A percentile compares a stretch with the other conserved stretches of the same genome.
These are phyloP conservation scores for Ophiocordyceps unilateralis DNA, from an alignment of 2,329 filamentous ascomycete species.

Conservation along the genomic window DNA sequence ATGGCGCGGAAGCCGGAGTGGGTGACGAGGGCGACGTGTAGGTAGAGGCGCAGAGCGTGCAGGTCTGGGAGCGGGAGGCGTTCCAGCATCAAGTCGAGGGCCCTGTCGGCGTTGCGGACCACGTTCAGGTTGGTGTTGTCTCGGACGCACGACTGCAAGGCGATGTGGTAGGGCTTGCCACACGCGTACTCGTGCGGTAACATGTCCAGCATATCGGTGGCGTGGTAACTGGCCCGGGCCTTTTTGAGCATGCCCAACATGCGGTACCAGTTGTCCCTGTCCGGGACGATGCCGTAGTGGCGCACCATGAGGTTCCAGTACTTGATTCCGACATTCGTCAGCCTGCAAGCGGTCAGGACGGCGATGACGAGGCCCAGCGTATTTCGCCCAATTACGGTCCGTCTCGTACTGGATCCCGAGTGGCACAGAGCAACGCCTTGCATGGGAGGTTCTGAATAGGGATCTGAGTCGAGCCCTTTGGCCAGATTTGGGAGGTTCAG, in stretches of 20 bases:
- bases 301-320: slow-evolving; percentile 67
- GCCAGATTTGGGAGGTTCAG: slow-evolving; percentile 51
- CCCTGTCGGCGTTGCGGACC: slow-evolving; percentile 43
- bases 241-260: slow-evolving; percentile 51
- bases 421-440: slow-evolving; percentile 6
- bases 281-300: slow-evolving; percentile 47
- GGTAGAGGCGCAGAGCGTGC: slow-evolving; percentile 33
- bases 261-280: slow-evolving; percentile 50
- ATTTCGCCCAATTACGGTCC: slow-evolving; percentile 32
- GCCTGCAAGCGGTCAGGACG: slow-evolving; percentile 41
- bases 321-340: slow-evolving; percentile 41
- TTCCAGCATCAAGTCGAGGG: slow-evolving; percentile 46
- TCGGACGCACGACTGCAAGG: slow-evolving; percentile 54
- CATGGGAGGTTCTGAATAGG: slow-evolving; percentile 7
- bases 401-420: slow-evolving; percentile 8
- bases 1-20: slow-evolving; percentile 20
- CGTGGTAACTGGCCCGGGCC: slow-evolving; percentile 46
- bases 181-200: slow-evolving; percentile 29
- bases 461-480: slow-evolving; percentile 11
- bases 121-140: slow-evolving; percentile 62
- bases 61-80: slow-evolving; percentile 28
- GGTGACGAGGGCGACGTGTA: slow-evolving; percentile 34
- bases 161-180: slow-evolving; percentile 47
- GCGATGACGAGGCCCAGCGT: slow-evolving; percentile 53
- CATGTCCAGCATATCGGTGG: slow-evolving; percentile 38